These are phyloP conservation scores for Chaetomiaceae sp. DNA, from an alignment of 2,329 filamentous ascomycete species.

Conservation along the genomic window DNA sequence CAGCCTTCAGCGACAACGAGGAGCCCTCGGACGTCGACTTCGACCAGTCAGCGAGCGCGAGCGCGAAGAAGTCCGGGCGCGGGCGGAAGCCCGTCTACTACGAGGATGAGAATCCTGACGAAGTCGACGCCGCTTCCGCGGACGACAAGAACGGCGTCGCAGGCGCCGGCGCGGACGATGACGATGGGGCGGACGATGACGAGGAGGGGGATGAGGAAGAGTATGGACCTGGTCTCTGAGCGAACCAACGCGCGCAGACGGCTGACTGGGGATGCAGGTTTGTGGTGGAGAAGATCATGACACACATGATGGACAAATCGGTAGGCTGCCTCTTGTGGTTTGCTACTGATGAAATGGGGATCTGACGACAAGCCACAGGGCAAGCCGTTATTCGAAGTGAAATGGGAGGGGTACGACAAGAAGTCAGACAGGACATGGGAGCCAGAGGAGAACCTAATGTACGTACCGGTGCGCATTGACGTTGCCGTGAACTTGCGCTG, in stretches of 20 bases:
- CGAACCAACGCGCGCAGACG: too few species aligned
- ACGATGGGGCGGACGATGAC: too few species aligned
- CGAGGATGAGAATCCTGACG: neutral
- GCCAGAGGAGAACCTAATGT: slow-evolving; percentile 63
- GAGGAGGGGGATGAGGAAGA: slow-evolving; percentile 27
- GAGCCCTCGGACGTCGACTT: slow-evolving; percentile 31
- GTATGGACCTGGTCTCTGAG: slow-evolving; percentile 5
- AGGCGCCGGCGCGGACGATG: too few species aligned
- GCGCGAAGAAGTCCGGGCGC: neutral
- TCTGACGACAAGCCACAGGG: slow-evolving; percentile 27
- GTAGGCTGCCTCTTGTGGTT: too few species aligned
- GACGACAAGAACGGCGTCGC: slow-evolving; percentile 17
- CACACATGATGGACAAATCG: slow-evolving; percentile 52
- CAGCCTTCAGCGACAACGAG: slow-evolving; percentile 38
- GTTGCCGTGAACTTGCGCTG: neutral
- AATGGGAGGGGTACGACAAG: slow-evolving; percentile 73
- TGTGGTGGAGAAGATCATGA: slow-evolving; percentile 67
- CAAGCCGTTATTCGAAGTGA: slow-evolving; percentile 59
- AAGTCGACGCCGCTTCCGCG: slow-evolving; percentile 23
- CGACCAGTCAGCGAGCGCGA: neutral
- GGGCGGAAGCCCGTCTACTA: neutral
- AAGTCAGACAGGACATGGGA: slow-evolving; percentile 72
- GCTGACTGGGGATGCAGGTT: slow-evolving; percentile 48
- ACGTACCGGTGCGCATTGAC: slow-evolving; percentile 20
- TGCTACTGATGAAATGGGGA: too few species aligned